Percentiles rank a stretch among this genome's conserved stretches.
Conservation (phyloP, 1,139 yeast genomes). For the Yamadazyma trypodendri region DNA sequence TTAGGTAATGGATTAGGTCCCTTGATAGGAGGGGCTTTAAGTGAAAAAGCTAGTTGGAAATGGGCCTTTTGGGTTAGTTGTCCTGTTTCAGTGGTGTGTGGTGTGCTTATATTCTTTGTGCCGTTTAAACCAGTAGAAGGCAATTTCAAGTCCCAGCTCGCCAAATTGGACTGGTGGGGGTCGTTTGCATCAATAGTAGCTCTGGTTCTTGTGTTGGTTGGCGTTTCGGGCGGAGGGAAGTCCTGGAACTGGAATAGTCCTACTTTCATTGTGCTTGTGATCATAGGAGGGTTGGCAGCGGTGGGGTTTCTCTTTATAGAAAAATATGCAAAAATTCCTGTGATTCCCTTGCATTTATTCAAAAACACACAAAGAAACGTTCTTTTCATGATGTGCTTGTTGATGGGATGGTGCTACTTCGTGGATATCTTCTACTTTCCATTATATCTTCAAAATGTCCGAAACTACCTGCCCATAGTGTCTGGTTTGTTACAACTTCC, state of each 20-base stretch:
- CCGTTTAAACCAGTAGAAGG: slow-evolving; percentile 25
- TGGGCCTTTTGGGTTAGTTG: slow-evolving; percentile 45
- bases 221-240: slow-evolving; percentile 55
- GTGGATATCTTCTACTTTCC: slow-evolving; percentile 47
- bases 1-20: slow-evolving; percentile 58
- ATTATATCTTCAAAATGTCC: slow-evolving; percentile 46
- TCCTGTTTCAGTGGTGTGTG: slow-evolving; percentile 35
- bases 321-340: slow-evolving; percentile 36
- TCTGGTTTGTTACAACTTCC: slow-evolving; percentile 16
- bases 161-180: slow-evolving; percentile 49
- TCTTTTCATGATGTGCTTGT: slow-evolving; percentile 39
- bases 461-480: slow-evolving; percentile 13
- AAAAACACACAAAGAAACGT: slow-evolving; percentile 31
- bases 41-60: slow-evolving; percentile 47
- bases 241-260: slow-evolving; percentile 51
- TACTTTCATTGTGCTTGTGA: slow-evolving; percentile 42
- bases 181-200: slow-evolving; percentile 43
- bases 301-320: slow-evolving; percentile 41
- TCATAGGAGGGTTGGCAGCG: slow-evolving; percentile 42
- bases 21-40: slow-evolving; percentile 50
- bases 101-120: slow-evolving; percentile 27
- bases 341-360: slow-evolving; percentile 52
- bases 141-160: slow-evolving; percentile 27
- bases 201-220: slow-evolving; percentile 43
- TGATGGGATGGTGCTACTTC: slow-evolving; percentile 48